Base-by-base conservation (phyloP, 2,329 filamentous ascomycete species). In the Monilinia polystroma region DNA sequence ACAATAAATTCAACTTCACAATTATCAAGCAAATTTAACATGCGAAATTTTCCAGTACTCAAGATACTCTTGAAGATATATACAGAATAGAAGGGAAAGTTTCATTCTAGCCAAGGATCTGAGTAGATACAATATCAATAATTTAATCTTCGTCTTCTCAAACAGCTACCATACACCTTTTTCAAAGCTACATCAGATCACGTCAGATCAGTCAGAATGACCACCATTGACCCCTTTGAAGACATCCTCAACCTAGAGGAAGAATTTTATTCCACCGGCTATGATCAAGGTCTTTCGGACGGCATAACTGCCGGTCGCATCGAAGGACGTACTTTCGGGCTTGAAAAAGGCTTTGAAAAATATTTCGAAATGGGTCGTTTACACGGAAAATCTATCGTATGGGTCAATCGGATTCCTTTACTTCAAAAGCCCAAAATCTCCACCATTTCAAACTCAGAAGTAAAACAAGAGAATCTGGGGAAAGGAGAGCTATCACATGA, bases 331-430 rank as follows among this genome's bases (percentile, higher is more conserved):
- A 86, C 92, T 26, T 92, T 98, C 76, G 95, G 94, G 0, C 86
- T 98, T 53, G 90, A 96, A 76, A 95, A 93, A 71, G 94, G 93
- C 0, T 98, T 95, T 73, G 92, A 97, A 73, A 98, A 97, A 79
- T 97, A 96, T 75, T 76, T 90, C 53, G 89, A 92, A 69, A 85
- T 92, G 77, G 94, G 94, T 2, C 84, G 84, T 67, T 79, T 98
- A 43, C 89, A 94, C 73, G 91, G 92, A 55, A 89, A 87, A 74
- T 87, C 92, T 18, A 80, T 90, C 32, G 83, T 98, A n/a, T 98
- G 94, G 93, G 87, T 88, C 16, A 90, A 91, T 68, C 84, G 93
- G 64, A 78, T 93, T 14, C 81, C 81, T 43, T 64, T 68, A 11
- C 35, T 66, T 5, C 67, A 66, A 56, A 64, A 53, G 56, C 32